Evolutionary conservation across 2,329 filamentous ascomycete genomes (phyloP).

Genomic region (Clonostachys rhizophaga): DNA sequence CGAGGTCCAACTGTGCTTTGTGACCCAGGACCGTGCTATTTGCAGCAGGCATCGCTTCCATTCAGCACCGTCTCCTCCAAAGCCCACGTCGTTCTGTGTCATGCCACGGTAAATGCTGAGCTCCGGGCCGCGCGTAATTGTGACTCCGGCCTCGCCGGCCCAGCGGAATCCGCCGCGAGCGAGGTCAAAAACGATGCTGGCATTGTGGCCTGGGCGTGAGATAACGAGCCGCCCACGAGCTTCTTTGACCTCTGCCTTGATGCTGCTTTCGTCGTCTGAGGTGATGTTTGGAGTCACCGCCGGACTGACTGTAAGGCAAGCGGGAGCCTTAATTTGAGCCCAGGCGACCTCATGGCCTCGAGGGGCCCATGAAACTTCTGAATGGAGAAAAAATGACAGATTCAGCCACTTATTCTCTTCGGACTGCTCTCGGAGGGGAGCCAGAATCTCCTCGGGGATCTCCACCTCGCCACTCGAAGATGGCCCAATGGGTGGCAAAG

Average conservation of each 20-base stretch:
- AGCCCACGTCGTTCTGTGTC: slow-evolving; percentile 7
- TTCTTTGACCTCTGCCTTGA: neutral
- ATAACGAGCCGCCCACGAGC: neutral
- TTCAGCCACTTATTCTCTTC: neutral
- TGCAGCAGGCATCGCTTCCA: slow-evolving; percentile 5
- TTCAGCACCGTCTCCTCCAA: slow-evolving; percentile 2
- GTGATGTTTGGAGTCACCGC: neutral
- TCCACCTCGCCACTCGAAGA: neutral
- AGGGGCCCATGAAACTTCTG: slow-evolving; percentile 44
- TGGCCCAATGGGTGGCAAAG: neutral
- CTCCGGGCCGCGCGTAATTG: slow-evolving; percentile 2
- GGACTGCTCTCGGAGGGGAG: neutral
- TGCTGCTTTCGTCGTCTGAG: neutral
- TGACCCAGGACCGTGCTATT: neutral
- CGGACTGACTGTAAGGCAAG: neutral
- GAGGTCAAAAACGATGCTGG: neutral
- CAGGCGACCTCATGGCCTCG: slow-evolving; percentile 45
- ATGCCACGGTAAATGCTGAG: slow-evolving; percentile 6
- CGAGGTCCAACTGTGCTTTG: slow-evolving; percentile 25
- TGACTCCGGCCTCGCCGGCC: neutral
- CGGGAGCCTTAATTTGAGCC: neutral
- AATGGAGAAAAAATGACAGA: slow-evolving; percentile 37
- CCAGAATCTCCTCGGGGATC: neutral
- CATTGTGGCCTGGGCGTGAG: neutral
- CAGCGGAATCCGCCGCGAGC: neutral